Evolutionary conservation across 1,139 yeast genomes (phyloP).

Genomic region (Sugiyamaella sp.): DNA sequence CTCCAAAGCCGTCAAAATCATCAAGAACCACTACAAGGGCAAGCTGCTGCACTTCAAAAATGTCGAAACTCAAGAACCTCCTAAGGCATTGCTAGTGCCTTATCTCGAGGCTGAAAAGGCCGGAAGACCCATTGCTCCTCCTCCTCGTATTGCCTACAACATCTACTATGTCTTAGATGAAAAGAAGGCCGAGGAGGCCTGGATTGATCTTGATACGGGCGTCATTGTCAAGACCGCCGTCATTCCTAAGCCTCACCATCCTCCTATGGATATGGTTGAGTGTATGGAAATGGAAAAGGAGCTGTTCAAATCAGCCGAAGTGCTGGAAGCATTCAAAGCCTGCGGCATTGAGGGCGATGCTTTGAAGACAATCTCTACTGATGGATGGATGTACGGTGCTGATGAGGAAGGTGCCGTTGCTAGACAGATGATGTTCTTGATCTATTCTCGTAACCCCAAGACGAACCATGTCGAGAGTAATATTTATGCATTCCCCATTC

Average conservation of each 20-base stretch:
- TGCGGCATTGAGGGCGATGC: slow-evolving; percentile 55
- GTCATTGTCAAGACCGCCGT: slow-evolving; percentile 56
- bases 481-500: slow-evolving; percentile 82
- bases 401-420: slow-evolving; percentile 82
- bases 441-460: slow-evolving; percentile 61
- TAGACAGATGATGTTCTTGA: slow-evolving; percentile 72
- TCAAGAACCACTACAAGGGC: slow-evolving; percentile 53
- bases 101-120: slow-evolving; percentile 70
- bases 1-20: slow-evolving; percentile 55
- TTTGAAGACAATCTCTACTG: slow-evolving; percentile 65
- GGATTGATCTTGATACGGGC: slow-evolving; percentile 66
- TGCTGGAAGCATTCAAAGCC: slow-evolving; percentile 60
- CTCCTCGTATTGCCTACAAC: slow-evolving; percentile 62
- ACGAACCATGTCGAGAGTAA: slow-evolving; percentile 77
- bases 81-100: slow-evolving; percentile 71
- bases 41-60: slow-evolving; percentile 66
- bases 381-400: slow-evolving; percentile 92
- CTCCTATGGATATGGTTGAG: slow-evolving; percentile 77
- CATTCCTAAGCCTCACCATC: slow-evolving; percentile 66
- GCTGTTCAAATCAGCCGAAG: slow-evolving; percentile 72
- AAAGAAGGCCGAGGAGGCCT: slow-evolving; percentile 66
- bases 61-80: slow-evolving; percentile 77
- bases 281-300: slow-evolving; percentile 59
- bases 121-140: slow-evolving; percentile 57
- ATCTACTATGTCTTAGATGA: slow-evolving; percentile 67